These are phyloP conservation scores for Cunninghamia lanceolata DNA, from an alignment of 75 land plant genomes.

Conservation along the genomic window DNA sequence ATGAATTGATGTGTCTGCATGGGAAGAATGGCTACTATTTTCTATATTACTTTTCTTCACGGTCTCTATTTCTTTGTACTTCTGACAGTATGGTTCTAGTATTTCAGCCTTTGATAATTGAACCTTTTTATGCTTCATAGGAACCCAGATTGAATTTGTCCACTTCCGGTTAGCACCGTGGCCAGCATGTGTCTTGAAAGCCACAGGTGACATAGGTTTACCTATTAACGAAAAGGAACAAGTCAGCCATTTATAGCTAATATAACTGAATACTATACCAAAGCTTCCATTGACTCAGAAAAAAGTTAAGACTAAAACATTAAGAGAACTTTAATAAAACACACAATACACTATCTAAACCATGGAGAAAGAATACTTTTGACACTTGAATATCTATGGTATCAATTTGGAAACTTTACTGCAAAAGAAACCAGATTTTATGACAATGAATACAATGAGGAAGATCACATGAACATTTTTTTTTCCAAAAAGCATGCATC, in stretches of 20 bases:
- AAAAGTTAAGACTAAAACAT: neutral
- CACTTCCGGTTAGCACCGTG: neutral
- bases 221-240: neutral
- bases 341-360: neutral
- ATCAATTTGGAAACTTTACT: neutral
- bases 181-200: neutral
- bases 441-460: neutral
- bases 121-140: neutral
- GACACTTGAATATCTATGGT: neutral
- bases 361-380: neutral
- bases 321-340: neutral
- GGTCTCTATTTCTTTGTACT: neutral
- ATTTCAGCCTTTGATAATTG: neutral
- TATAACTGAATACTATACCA: neutral
- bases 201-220: neutral
- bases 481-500: too few species aligned
- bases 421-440: neutral
- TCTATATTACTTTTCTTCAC: neutral
- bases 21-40: neutral
- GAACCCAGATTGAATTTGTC: constrained; percentile 3
- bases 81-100: constrained; percentile 1
- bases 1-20: neutral
- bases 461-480: too few species aligned
- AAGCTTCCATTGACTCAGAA: neutral
- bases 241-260: neutral